Base-by-base conservation (phyloP, 1,284 basidiomycete genomes). In the Leccinum fuscescens region DNA sequence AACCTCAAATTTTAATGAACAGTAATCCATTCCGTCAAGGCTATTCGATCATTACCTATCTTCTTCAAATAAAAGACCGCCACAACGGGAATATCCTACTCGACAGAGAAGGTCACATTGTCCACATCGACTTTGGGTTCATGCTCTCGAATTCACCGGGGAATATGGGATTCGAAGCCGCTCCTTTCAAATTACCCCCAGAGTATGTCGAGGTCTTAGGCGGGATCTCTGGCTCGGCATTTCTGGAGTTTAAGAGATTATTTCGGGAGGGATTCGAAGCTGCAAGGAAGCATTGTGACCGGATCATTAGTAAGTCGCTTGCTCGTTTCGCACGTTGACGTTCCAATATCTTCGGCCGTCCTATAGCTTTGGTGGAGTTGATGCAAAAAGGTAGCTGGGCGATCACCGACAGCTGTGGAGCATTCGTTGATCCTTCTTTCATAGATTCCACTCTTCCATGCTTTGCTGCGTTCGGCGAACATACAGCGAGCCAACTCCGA, bases 71-170 rank as follows among this genome's bases (percentile, higher is more conserved):
- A 77, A 99, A 99, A 77, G 96, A 99, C 76, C 86, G 97, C 24
- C 97, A 99, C 73, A 99, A 99, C 70, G 97, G 97, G 52, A 99
- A 99, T 73, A 99, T 99, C 62, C 84, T 99, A 4, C 80, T 99
- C 42, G 97, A 99, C 75, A 86, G 93, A 56, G 93, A 97, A 54
- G 97, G 97, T 0, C 96, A 97, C 69, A 79, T 96, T 15, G 87
- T 96, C 61, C 93, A 98, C 75, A 98, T 98, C 66, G 97, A 99
- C 76, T 99, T 99, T 74, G 97, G 97, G 0, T 99, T 99, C 79
- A 97, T 99, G 84, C 84, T 99, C 56, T 93, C 90, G 42, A 97
- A 98, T 74, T 95, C 94, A 5, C 97, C 97, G 0, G 96, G 96
- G 12, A 97, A 96, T 71, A 92, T 99, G 65, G 94, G 96, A 24